Evolutionary conservation across 345 rosid species (phyloP).

Genomic region (Rhodamnia rubescens): DNA sequence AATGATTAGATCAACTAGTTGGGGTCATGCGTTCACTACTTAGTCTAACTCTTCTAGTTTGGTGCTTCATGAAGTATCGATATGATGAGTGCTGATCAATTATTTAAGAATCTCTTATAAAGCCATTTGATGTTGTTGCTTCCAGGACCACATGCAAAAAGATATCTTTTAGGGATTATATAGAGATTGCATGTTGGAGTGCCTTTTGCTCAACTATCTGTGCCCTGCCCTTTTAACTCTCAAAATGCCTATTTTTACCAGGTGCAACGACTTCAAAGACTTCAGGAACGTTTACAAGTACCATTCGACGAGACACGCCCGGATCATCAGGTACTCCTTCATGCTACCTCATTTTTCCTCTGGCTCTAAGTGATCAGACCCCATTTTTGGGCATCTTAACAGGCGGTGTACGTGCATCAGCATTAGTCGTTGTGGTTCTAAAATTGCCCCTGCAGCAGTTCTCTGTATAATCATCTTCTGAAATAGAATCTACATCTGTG

Average conservation of each 20-base stretch:
- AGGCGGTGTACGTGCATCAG: not conserved
- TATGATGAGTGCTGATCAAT: not conserved
- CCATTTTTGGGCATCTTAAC: not conserved
- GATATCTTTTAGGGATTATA: not conserved
- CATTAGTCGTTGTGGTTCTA: not conserved
- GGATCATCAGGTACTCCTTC: conserved; percentile 67
- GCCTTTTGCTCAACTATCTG: not conserved
- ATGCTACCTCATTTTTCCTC: not conserved
- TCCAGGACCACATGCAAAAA: not conserved
- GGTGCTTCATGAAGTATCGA: not conserved
- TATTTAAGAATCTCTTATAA: not conserved
- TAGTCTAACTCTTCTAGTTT: not conserved
- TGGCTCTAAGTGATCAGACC: not conserved
- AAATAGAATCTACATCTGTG: not conserved
- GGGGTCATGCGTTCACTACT: not conserved
- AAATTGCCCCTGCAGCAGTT: not conserved
- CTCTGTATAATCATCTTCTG: not conserved
- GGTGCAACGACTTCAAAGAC: conserved; percentile 72
- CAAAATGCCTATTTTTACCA: conserved; percentile 7
- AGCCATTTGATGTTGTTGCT: not conserved
- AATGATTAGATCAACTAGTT: not conserved
- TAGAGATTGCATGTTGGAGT: not conserved
- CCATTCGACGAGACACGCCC: conserved; percentile 81
- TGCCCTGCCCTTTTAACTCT: not conserved
- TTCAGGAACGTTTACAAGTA: conserved; percentile 59